phyloP scores from a whole-genome alignment of 441 rosid genomes.

The Daphne laureola region DNA sequence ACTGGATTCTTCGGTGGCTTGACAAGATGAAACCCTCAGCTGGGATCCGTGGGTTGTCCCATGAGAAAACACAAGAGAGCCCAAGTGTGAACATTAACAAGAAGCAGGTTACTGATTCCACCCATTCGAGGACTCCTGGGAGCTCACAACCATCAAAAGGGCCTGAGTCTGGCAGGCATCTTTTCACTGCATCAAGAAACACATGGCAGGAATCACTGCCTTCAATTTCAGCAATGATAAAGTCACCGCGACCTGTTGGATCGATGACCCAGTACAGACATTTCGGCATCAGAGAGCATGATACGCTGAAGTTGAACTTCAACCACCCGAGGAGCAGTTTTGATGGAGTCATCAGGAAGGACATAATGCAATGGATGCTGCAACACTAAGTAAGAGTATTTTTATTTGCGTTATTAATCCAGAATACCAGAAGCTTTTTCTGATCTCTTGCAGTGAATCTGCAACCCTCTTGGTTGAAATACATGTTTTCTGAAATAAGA shows the following conservation, averaged over 20 bases:
- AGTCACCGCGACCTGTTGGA: slow-evolving; percentile 40
- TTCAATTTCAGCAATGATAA: slow-evolving; percentile 52
- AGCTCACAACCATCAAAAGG: slow-evolving; percentile 27
- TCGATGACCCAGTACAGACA: slow-evolving; percentile 52
- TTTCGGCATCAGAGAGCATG: slow-evolving; percentile 19
- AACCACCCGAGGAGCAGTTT: slow-evolving; percentile 22
- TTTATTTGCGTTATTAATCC: slow-evolving; percentile 9
- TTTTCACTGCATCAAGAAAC: slow-evolving; percentile 41
- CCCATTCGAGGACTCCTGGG: slow-evolving; percentile 31
- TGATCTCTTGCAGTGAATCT: too few species aligned
- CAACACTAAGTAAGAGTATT: slow-evolving; percentile 26
- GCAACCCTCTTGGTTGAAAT: too few species aligned
- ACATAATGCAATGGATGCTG: slow-evolving; percentile 65
- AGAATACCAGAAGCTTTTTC: too few species aligned
- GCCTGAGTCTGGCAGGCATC: slow-evolving; percentile 40
- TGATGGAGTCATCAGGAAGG: slow-evolving; percentile 52
- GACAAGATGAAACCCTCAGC: slow-evolving; percentile 84
- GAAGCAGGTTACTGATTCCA: slow-evolving; percentile 26
- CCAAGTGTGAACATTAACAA: slow-evolving; percentile 24
- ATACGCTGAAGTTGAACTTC: slow-evolving; percentile 19
- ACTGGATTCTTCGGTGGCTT: slow-evolving; percentile 87
- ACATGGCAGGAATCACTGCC: slow-evolving; percentile 46
- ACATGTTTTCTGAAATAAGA: too few species aligned
- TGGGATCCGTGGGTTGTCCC: slow-evolving; percentile 43
- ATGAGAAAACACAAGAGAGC: slow-evolving; percentile 17